Conservation (phyloP, 23 red algal species). For the Gracilariopsis chorda region DNA sequence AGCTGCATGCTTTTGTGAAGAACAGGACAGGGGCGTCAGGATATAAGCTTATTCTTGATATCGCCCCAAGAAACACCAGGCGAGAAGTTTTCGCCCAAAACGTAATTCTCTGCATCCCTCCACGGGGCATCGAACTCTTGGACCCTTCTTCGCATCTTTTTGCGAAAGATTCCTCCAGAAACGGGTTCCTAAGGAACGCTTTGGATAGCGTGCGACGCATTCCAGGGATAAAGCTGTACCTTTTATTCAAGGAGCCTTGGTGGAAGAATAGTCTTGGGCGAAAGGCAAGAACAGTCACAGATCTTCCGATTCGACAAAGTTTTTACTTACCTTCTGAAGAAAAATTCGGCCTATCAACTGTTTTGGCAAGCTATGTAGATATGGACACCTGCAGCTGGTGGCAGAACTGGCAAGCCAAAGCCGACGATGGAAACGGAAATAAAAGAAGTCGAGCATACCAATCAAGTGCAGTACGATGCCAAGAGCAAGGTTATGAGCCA, state of each 20-base stretch:
- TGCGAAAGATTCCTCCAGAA: neutral
- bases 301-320: constrained; percentile 18
- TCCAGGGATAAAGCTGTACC: neutral
- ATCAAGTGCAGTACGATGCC: neutral
- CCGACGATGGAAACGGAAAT: neutral
- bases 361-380: neutral
- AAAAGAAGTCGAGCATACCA: neutral
- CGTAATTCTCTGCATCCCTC: constrained; percentile 4
- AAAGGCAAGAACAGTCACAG: neutral
- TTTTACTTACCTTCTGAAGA: neutral
- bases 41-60: neutral
- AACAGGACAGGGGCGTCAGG: neutral
- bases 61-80: neutral
- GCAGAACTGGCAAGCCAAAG: neutral
- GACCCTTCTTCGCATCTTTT: neutral
- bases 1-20: neutral
- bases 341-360: neutral
- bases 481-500: neutral
- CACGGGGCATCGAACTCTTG: neutral
- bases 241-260: neutral
- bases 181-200: neutral
- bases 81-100: neutral
- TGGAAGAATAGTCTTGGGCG: neutral
- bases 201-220: neutral
- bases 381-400: neutral